phyloP scores from a whole-genome alignment of 768 basidiomycete genomes.

The Leucosporidium scottii region DNA sequence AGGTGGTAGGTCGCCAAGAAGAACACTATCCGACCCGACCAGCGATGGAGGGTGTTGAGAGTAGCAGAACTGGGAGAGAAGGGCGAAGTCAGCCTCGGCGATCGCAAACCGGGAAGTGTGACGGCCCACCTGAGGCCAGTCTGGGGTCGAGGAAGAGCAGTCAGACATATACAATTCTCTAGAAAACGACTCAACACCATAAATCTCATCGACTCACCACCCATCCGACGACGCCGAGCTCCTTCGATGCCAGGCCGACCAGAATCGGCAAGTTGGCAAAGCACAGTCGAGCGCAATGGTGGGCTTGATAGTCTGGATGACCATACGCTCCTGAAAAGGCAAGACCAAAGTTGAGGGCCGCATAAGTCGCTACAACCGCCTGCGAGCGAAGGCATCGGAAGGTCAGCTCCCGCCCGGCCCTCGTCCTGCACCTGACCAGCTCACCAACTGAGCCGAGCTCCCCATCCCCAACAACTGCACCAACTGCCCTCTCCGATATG shows the following conservation, averaged over 20 bases:
- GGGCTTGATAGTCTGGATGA: slow-evolving; percentile 8
- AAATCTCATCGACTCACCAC: slow-evolving; percentile 5
- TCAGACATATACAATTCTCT: too few relatives aligned
- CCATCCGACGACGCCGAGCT: slow-evolving; percentile 15
- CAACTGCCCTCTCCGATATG: not conserved
- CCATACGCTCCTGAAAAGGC: not conserved
- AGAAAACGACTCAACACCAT: too few relatives aligned
- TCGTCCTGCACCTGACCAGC: not conserved
- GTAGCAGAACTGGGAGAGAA: slow-evolving; percentile 6
- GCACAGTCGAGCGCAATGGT: slow-evolving; percentile 11
- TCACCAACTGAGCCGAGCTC: slow-evolving; percentile 3
- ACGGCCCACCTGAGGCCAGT: not conserved
- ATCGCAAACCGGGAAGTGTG: too few relatives aligned
- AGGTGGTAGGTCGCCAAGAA: slow-evolving; percentile 11
- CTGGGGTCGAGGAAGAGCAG: not conserved
- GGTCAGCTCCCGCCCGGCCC: too few relatives aligned
- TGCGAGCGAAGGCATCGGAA: too few relatives aligned
- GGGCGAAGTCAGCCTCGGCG: too few relatives aligned
- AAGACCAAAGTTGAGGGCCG: not conserved
- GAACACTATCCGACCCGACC: slow-evolving; percentile 2
- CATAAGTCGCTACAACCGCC: not conserved
- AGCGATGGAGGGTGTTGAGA: slow-evolving; percentile 11
- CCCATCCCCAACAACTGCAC: not conserved
- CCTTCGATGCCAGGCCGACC: slow-evolving; percentile 8
- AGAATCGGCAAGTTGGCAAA: slow-evolving; percentile 12